Base-by-base conservation (phyloP, 257 asterid species). In the Verbascum thapsus region DNA sequence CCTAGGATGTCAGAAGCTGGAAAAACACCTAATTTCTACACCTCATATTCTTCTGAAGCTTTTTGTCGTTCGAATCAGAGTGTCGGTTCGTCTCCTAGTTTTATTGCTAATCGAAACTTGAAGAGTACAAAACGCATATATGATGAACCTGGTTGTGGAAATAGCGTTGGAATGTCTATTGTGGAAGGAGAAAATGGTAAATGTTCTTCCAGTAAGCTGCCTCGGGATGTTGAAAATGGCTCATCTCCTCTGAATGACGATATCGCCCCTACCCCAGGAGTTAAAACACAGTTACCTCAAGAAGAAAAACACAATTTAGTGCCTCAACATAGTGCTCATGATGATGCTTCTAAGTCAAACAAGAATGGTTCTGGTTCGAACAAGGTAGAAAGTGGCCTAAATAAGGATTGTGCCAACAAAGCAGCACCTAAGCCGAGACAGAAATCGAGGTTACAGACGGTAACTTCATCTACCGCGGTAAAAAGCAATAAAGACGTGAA, bases 1-100 rank as follows among this genome's bases (percentile, higher is more conserved):
- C 98, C 96, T 13, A 73, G 95, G 56, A 19, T 84, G 44, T 82
- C 82, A 7, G 95, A 85, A 72, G 69, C 82, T 53, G 91, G 88
- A 47, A 83, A 72, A 64, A 40, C 50, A 61, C 48, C 74, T 19
- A 74, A 64, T 58, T 61, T 68, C 54, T 81, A 54, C 76, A 74
- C 79, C 19, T 78, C 86, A 1, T 64, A 66, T 69, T 77, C 75
- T 59, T 64, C 76, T 39, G 74, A 55, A 55, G 67, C 48, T 42
- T 49, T 26, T 52, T 57, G 73, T 32, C 44, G 55, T 64, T 30
- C 13, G 71, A 68, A 58, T 62, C 74, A 72, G 54, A 86, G 78
- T 61, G 53, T 78, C 10, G 23, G 54, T 49, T 53, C 69, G 7
- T 53, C 77, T 56, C 73, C 88, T 1, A 55, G 64, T 53, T 40